phyloP scores from a whole-genome alignment of 1,284 basidiomycete genomes.

The Exsudoporus floridanus region DNA sequence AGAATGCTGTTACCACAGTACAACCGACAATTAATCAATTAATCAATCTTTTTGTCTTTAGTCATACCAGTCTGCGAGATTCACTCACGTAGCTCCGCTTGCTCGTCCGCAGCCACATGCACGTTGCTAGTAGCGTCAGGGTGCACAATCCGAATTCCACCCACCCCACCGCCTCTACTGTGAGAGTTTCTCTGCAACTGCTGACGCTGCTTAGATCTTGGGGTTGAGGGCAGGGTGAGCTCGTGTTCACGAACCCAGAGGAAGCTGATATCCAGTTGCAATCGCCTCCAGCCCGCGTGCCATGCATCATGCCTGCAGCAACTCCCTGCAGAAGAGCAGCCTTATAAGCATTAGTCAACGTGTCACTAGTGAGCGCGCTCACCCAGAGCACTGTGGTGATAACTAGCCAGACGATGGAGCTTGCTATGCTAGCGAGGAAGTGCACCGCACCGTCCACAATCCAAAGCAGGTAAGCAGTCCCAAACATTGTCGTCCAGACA shows the following conservation, averaged over 20 bases:
- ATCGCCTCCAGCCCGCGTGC: constrained; percentile 54
- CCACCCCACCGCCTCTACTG: constrained; percentile 73
- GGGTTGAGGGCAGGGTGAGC: constrained; percentile 20
- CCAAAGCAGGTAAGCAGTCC: constrained; percentile 67
- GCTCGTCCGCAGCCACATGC: constrained; percentile 57
- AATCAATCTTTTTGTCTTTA: constrained; percentile 20
- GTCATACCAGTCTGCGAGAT: constrained; percentile 40
- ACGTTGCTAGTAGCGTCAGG: constrained; percentile 56
- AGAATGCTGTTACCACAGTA: constrained; percentile 30
- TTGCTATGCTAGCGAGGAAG: constrained; percentile 68
- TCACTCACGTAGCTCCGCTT: constrained; percentile 47
- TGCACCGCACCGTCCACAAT: constrained; percentile 63
- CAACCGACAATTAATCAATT: constrained; percentile 8
- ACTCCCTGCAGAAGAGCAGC: constrained; percentile 46
- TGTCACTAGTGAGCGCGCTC: constrained; percentile 3
- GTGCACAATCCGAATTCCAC: constrained; percentile 67
- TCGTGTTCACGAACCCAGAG: constrained; percentile 42
- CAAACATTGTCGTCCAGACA: constrained; percentile 69
- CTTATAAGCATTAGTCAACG: not conserved
- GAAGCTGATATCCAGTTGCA: constrained; percentile 55
- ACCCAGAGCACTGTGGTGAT: constrained; percentile 68
- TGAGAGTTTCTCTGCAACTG: constrained; percentile 68
- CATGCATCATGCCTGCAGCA: constrained; percentile 64
- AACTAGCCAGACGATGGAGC: constrained; percentile 71
- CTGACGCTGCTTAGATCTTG: constrained; percentile 25